Conservation (phyloP, 2,329 filamentous ascomycete species). For the Trichophyton schoenleinii region DNA sequence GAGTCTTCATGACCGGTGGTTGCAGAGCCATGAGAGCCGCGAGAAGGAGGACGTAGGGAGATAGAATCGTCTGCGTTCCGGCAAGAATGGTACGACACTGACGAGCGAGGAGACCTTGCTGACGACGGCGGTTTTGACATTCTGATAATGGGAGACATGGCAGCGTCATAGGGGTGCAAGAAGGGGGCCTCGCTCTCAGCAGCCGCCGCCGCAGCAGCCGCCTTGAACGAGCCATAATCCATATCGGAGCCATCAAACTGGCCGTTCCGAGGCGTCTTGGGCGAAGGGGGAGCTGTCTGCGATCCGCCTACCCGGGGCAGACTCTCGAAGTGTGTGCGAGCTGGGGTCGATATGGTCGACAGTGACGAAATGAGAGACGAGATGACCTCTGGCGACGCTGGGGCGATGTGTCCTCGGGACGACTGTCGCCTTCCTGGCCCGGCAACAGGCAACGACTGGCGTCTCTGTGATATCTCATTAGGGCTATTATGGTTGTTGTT, state of each 20-base stretch:
- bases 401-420: slow-evolving; percentile 25
- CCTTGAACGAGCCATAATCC: slow-evolving; percentile 56
- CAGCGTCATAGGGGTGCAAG: slow-evolving; percentile 44
- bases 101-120: slow-evolving; percentile 55
- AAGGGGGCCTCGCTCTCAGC: slow-evolving; percentile 39
- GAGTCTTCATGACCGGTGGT: slow-evolving; percentile 22
- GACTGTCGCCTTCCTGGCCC: slow-evolving; percentile 16
- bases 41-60: slow-evolving; percentile 23
- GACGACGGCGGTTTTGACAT: slow-evolving; percentile 73
- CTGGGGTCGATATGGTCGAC: slow-evolving; percentile 48
- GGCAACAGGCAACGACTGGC: slow-evolving; percentile 31
- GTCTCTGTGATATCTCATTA: slow-evolving; percentile 19
- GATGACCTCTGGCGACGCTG: slow-evolving; percentile 40
- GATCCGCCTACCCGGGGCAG: slow-evolving; percentile 31
- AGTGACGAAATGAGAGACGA: slow-evolving; percentile 51
- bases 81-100: slow-evolving; percentile 40
- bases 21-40: slow-evolving; percentile 27
- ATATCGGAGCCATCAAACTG: slow-evolving; percentile 46
- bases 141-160: slow-evolving; percentile 58
- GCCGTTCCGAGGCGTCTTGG: slow-evolving; percentile 20
- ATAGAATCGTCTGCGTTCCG: slow-evolving; percentile 38
- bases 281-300: slow-evolving; percentile 27
- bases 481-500: neutral
- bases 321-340: slow-evolving; percentile 57
- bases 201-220: slow-evolving; percentile 41